phyloP scores from a whole-genome alignment of 1,284 basidiomycete species.

The Cryptococcus sp. region DNA sequence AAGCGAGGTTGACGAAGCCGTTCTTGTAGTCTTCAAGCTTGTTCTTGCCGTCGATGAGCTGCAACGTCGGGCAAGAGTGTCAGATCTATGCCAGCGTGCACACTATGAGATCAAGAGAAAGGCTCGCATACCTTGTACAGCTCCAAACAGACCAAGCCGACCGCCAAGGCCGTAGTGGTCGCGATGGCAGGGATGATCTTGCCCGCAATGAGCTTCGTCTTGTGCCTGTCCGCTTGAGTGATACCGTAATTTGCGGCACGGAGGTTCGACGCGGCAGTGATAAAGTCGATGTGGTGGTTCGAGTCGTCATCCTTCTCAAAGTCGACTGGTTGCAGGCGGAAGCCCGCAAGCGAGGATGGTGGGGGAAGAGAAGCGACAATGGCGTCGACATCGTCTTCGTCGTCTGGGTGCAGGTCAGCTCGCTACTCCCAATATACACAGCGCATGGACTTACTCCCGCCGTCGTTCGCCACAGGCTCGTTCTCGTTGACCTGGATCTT shows the following conservation, averaged over 20 bases:
- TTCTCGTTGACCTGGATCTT: slow-evolving; percentile 95
- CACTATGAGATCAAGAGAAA: background rate
- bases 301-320: slow-evolving; percentile 99
- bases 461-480: slow-evolving; percentile 71
- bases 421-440: background rate
- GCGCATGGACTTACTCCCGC: slow-evolving; percentile 51
- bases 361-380: slow-evolving; percentile 72
- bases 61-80: background rate
- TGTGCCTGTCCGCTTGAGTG: slow-evolving; percentile 81
- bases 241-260: slow-evolving; percentile 97
- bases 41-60: slow-evolving; percentile 93
- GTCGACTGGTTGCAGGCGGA: slow-evolving; percentile 90
- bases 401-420: background rate
- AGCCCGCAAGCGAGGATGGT: slow-evolving; percentile 88
- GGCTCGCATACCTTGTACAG: slow-evolving; percentile 77
- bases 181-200: slow-evolving; percentile 99
- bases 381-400: slow-evolving; percentile 60
- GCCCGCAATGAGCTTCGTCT: slow-evolving; percentile 97
- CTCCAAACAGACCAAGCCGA: slow-evolving; percentile 93
- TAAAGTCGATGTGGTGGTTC: slow-evolving; percentile 99
- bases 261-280: slow-evolving; percentile 96
- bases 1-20: slow-evolving; percentile 94
- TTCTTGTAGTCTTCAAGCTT: slow-evolving; percentile 97
- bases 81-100: background rate
- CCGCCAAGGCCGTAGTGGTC: slow-evolving; percentile 93